These are phyloP conservation scores for Microthlaspi erraticum DNA, from an alignment of 345 rosid species.

Conservation along the genomic window DNA sequence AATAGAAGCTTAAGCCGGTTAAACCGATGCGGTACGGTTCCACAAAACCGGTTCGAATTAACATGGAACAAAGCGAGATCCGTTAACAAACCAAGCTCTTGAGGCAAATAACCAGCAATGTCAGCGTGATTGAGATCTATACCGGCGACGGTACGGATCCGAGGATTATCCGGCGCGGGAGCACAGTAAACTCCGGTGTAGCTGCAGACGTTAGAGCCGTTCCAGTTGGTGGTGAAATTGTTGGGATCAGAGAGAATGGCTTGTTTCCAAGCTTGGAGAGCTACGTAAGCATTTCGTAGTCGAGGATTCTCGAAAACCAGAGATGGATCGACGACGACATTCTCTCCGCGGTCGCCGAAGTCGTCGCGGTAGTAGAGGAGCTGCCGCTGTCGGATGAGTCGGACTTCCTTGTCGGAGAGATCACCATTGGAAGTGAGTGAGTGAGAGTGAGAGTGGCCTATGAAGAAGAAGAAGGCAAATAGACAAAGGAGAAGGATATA, in stretches of 20 bases:
- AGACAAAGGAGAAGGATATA: constrained; percentile 18
- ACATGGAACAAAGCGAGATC: constrained; percentile 90
- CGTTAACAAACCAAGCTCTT: constrained; percentile 71
- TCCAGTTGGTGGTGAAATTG: constrained; percentile 64
- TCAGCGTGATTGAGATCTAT: constrained; percentile 87
- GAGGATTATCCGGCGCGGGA: constrained; percentile 58
- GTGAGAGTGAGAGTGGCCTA: constrained; percentile 34
- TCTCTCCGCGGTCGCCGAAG: constrained; percentile 84
- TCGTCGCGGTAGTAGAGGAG: constrained; percentile 88
- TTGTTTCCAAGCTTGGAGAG: constrained; percentile 88
- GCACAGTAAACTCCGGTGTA: constrained; percentile 74
- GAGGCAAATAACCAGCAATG: constrained; percentile 81
- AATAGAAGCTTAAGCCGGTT: constrained; percentile 51
- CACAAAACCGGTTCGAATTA: constrained; percentile 83
- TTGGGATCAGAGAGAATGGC: constrained; percentile 83
- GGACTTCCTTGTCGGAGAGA: constrained; percentile 63
- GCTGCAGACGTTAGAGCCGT: constrained; percentile 61
- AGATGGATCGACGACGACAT: constrained; percentile 67
- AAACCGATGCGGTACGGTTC: constrained; percentile 74
- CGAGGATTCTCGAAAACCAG: constrained; percentile 70
- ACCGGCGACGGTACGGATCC: constrained; percentile 75
- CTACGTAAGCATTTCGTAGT: constrained; percentile 68
- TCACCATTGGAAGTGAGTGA: constrained; percentile 48
- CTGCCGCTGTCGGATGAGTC: constrained; percentile 71
- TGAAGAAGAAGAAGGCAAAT: constrained; percentile 34